A percentile compares a stretch with the other conserved stretches of the same genome.
These are phyloP conservation scores for Parsonsia alboflavescens DNA, from an alignment of 257 asterid species.

Conservation along the genomic window DNA sequence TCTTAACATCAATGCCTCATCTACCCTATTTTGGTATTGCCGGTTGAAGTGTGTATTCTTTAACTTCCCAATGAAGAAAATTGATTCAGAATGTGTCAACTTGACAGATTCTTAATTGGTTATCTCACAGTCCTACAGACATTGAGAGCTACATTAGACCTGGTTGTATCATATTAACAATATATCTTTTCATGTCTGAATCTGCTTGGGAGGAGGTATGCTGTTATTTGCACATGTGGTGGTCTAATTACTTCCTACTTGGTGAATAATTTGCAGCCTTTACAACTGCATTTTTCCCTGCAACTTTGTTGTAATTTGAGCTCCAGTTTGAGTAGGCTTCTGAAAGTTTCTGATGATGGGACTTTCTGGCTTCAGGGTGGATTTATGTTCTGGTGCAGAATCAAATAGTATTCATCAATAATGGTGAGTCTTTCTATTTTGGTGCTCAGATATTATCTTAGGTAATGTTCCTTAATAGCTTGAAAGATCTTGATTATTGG, in stretches of 20 bases:
- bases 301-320: constrained; percentile 62
- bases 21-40: not conserved
- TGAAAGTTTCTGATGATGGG: constrained; percentile 45
- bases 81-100: constrained; percentile 12
- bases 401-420: constrained; percentile 50
- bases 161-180: constrained; percentile 73
- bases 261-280: not conserved
- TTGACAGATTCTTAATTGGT: constrained; percentile 84
- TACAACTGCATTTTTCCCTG: constrained; percentile 17
- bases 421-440: constrained; percentile 32
- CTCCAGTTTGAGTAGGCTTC: constrained; percentile 64
- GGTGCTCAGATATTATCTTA: not conserved
- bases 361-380: constrained; percentile 79
- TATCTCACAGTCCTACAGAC: constrained; percentile 80
- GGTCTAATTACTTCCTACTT: not conserved
- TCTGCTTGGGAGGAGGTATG: constrained; percentile 80
- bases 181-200: constrained; percentile 59
- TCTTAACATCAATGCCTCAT: not conserved
- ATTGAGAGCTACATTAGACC: constrained; percentile 93
- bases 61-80: not conserved
- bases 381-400: constrained; percentile 64
- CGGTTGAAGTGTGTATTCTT: not conserved
- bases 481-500: not conserved
- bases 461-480: not conserved
- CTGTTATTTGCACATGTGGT: constrained; percentile 9